Evolutionary conservation across 2,329 filamentous ascomycete species (phyloP), one percentile per base, ranked within the genome.

Genomic region (Claviceps sorghi): DNA sequence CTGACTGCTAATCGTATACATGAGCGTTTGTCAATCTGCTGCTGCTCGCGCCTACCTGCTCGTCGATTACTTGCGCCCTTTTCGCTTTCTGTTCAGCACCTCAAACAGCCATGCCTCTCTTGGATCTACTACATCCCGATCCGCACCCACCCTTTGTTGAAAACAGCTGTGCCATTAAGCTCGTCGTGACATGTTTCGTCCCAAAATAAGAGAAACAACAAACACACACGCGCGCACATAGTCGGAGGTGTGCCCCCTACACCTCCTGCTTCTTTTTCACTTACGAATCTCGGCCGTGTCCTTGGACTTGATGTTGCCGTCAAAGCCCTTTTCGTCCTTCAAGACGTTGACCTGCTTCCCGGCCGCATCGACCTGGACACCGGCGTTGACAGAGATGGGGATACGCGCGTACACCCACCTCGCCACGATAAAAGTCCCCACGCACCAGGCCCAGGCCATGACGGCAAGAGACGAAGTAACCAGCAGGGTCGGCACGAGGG

Each of bases 401-500:
- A 61, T 57, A 52, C 63, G 63, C 30, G 60, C 62, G 58, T 77
- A 80, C 13, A 73, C 52, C 68, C 72, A 76, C 49, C 70, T 69
- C 3, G 66, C 69, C 41, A 71, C 60, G 49, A 76, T 36, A 63
- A 82, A 89, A 48, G 74, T 76, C 15, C 73, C 77, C 9, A 84
- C 68, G 8, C 75, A 80, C 80, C 82, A 86, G 19, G 78, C 66
- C 79, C 86, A 91, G 55, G 84, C 67, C 54, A 83, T 74, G 1
- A 81, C 68, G 5, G 79, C 84, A 22, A 81, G 65, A 48, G 75
- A 75, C 13, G 76, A 79, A 2, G 83, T 82, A 56, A 87, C 65
- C 64, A 86, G 77, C 40, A 91, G 68, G 0, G 80, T 77, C 1
- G 86, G 86, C 0, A 87, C 68, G 17, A 93, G 74, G 42, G 90